phyloP scores from a whole-genome alignment of 2,329 filamentous ascomycete genomes.

The Xylariaceae sp. region DNA sequence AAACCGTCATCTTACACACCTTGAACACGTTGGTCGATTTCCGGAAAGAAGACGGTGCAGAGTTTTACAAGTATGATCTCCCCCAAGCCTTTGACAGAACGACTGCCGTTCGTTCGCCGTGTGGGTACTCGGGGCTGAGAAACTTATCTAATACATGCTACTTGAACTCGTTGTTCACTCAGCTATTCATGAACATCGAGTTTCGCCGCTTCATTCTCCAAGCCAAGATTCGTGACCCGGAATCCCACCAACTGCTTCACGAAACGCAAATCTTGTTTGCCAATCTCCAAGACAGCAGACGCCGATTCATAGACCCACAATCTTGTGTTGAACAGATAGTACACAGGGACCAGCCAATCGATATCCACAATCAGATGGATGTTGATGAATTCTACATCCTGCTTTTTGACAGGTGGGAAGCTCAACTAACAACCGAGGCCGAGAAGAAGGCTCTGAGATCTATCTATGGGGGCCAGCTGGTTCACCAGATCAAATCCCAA shows the following conservation, averaged over 20 bases:
- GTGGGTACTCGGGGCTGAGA: slow-evolving; percentile 82
- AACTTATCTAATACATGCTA: slow-evolving; percentile 98
- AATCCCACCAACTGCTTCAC: slow-evolving; percentile 63
- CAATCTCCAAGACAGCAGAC: slow-evolving; percentile 77
- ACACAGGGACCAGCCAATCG: slow-evolving; percentile 77
- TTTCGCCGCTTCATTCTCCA: slow-evolving; percentile 82
- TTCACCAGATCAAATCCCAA: slow-evolving; percentile 93
- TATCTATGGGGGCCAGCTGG: slow-evolving; percentile 87
- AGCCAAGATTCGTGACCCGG: slow-evolving; percentile 52
- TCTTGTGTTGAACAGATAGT: slow-evolving; percentile 72
- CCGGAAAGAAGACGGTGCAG: slow-evolving; percentile 39
- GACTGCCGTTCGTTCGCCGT: slow-evolving; percentile 67
- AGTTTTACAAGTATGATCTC: slow-evolving; percentile 59
- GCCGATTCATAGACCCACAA: slow-evolving; percentile 68
- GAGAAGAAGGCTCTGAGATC: slow-evolving; percentile 70
- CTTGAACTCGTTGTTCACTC: slow-evolving; percentile 88
- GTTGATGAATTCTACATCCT: slow-evolving; percentile 97
- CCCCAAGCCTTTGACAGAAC: slow-evolving; percentile 59
- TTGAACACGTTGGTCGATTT: slow-evolving; percentile 49
- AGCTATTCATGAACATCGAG: slow-evolving; percentile 90
- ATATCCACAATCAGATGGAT: slow-evolving; percentile 91
- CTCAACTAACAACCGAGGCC: slow-evolving; percentile 64
- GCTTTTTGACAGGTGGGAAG: slow-evolving; percentile 86
- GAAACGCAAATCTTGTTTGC: slow-evolving; percentile 81
- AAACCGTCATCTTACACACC: slow-evolving; percentile 48